phyloP scores from a whole-genome alignment of 305 asterid genomes.

The Solanum chacoense region DNA sequence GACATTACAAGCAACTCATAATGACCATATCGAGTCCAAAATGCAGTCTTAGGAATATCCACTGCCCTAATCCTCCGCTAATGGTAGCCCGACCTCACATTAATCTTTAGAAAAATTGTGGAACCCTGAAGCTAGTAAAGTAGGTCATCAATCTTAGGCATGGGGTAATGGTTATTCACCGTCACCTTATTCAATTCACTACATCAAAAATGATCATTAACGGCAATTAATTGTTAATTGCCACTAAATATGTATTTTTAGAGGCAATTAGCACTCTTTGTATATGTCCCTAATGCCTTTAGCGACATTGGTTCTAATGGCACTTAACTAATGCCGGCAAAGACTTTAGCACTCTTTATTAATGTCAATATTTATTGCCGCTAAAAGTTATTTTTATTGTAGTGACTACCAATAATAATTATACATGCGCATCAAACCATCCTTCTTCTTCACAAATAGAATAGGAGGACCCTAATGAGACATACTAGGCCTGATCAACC shows the following conservation, averaged over 20 bases:
- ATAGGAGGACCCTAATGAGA: neutral
- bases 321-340: no score
- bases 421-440: neutral
- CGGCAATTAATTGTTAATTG: no score
- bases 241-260: no score
- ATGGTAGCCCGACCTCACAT: neutral
- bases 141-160: neutral
- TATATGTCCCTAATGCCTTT: no score
- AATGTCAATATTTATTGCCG: no score
- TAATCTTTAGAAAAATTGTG: neutral
- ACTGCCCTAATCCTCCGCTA: neutral
- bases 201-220: no score
- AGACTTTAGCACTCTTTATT: no score
- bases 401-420: no score
- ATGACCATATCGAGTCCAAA: neutral
- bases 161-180: neutral
- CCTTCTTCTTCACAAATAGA: neutral
- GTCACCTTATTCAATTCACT: neutral
- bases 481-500: neutral
- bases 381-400: no score
- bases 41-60: neutral
- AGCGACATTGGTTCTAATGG: no score
- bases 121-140: neutral
- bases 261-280: no score
- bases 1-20: neutral